These are phyloP conservation scores for Tardiomyces digboiensis DNA, from an alignment of 1,139 yeast genomes.

Conservation along the genomic window DNA sequence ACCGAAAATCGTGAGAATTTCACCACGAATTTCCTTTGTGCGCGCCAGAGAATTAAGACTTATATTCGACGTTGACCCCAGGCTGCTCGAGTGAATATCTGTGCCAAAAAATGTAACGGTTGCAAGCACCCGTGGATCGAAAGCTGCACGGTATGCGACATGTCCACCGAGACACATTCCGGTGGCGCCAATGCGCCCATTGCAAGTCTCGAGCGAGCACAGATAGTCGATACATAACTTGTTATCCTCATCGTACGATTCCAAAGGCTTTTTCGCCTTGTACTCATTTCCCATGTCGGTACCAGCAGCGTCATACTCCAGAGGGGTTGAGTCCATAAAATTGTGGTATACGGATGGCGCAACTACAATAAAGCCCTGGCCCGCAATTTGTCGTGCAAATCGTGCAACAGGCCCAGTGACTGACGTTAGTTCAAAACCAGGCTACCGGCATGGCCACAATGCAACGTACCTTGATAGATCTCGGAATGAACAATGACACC, in stretches of 20 bases:
- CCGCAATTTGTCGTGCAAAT: conserved; percentile 69
- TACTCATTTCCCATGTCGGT: conserved; percentile 66
- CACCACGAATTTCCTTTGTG: conserved; percentile 47
- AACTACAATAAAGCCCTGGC: conserved; percentile 69
- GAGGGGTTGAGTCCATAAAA: conserved; percentile 50
- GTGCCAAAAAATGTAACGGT: conserved; percentile 76
- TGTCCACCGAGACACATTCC: conserved; percentile 91
- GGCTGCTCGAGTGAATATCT: conserved; percentile 58
- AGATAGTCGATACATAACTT: conserved; percentile 55
- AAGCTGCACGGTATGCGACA: conserved; percentile 62
- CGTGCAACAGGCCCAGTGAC: conserved; percentile 58
- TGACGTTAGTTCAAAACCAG: not conserved
- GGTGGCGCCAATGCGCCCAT: conserved; percentile 69
- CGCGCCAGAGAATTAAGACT: conserved; percentile 46
- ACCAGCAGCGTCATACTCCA: conserved; percentile 63
- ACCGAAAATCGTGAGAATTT: conserved; percentile 62
- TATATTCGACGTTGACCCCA: conserved; percentile 55
- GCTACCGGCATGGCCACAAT: too few species aligned
- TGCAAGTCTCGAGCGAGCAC: conserved; percentile 48
- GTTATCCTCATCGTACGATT: conserved; percentile 71
- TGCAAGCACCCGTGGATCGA: conserved; percentile 57
- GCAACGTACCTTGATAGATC: conserved; percentile 53
- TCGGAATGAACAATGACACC: conserved; percentile 75
- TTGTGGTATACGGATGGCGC: conserved; percentile 77
- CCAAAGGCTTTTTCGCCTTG: conserved; percentile 57